Conservation (phyloP, 257 asterid genomes). For the Vinca minor region DNA sequence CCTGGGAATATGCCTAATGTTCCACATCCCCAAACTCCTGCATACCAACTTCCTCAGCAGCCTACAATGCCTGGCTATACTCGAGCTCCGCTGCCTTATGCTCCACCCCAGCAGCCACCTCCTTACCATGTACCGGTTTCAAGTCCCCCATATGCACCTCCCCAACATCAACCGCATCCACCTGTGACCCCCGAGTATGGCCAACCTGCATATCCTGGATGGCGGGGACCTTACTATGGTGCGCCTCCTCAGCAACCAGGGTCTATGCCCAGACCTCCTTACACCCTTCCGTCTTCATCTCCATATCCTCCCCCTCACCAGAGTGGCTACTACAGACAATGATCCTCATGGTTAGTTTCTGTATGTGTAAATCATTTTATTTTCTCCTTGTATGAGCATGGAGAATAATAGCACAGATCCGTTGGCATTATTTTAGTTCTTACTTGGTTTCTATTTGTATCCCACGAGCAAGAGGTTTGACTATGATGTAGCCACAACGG, state of each 20-base stretch:
- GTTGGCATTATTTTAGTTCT: neutral
- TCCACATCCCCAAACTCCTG: constrained; percentile 38
- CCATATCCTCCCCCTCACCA: constrained; percentile 75
- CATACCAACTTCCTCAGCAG: constrained; percentile 66
- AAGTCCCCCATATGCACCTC: constrained; percentile 46
- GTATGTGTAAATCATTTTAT: constrained; percentile 5
- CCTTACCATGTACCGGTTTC: constrained; percentile 55
- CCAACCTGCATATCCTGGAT: constrained; percentile 89
- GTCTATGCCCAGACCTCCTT: constrained; percentile 77
- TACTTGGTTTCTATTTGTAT: neutral
- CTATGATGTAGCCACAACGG: neutral
- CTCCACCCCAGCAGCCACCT: constrained; percentile 57
- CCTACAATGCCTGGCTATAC: constrained; percentile 41
- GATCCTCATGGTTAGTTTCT: constrained; percentile 9
- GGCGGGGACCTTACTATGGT: constrained; percentile 80
- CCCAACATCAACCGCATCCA: constrained; percentile 53
- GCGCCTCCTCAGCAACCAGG: constrained; percentile 76
- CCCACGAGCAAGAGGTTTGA: neutral
- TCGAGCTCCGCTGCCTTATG: constrained; percentile 56
- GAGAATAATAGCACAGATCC: neutral
- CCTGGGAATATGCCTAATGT: constrained; percentile 31
- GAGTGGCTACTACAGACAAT: constrained; percentile 70
- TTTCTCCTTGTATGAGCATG: neutral
- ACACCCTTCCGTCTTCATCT: constrained; percentile 54
- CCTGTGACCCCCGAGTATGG: constrained; percentile 56